phyloP scores from a whole-genome alignment of 306 rosid species.

The Vicia sativa region DNA sequence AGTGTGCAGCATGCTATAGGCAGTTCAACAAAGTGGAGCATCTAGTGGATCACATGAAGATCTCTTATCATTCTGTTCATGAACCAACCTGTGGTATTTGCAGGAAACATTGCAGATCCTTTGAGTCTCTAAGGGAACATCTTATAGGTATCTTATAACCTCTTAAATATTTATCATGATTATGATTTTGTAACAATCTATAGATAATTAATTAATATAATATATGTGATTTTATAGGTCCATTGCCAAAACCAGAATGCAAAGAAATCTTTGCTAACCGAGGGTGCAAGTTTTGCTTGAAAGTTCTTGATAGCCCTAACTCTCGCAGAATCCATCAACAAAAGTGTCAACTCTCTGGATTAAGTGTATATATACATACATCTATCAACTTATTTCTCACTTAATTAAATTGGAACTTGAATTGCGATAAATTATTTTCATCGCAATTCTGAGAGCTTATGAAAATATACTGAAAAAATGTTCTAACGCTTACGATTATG shows the following conservation, averaged over 20 bases:
- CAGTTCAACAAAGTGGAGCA: slow-evolving; percentile 92
- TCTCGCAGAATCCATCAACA: slow-evolving; percentile 77
- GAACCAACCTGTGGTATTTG: slow-evolving; percentile 93
- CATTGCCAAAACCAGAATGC: slow-evolving; percentile 91
- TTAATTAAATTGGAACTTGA: too few species aligned
- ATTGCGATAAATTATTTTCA: too few species aligned
- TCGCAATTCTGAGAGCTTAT: too few species aligned
- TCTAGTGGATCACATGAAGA: slow-evolving; percentile 96
- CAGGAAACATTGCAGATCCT: slow-evolving; percentile 87
- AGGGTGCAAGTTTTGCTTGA: slow-evolving; percentile 92
- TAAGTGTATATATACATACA: slow-evolving; percentile 48
- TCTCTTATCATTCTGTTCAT: slow-evolving; percentile 83
- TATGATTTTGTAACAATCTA: not conserved
- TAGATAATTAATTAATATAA: not conserved
- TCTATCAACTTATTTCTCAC: too few species aligned
- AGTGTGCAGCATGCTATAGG: slow-evolving; percentile 90
- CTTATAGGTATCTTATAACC: slow-evolving; percentile 64
- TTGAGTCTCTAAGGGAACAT: slow-evolving; percentile 95
- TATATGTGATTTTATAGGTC: slow-evolving; percentile 54
- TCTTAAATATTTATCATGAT: not conserved
- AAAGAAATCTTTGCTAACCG: slow-evolving; percentile 61
- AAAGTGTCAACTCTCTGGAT: slow-evolving; percentile 67
- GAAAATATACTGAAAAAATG: not conserved
- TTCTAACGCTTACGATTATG: not conserved
- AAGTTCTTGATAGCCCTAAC: slow-evolving; percentile 77